Evolutionary conservation across 129 eudicot species (phyloP), one percentile per base, ranked within the genome.

Genomic region (Sambucus nigra): DNA sequence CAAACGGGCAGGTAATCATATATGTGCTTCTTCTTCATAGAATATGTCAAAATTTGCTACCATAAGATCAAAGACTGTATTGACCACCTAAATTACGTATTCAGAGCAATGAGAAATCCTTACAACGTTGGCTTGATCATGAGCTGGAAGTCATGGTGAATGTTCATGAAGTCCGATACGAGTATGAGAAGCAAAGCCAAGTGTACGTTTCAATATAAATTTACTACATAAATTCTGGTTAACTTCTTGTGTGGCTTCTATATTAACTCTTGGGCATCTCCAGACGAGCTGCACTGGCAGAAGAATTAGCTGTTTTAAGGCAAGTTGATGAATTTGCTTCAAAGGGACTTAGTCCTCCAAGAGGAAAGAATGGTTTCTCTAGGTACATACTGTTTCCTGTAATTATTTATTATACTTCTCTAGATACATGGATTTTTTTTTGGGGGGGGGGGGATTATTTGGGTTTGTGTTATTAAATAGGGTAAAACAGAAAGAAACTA

Each of bases 81-180:
- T 61, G 56, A 74, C 42, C 38, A 9, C 9, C 27, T 22, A 50
- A 21, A 7, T 55, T 60, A n/a, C 65, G 16, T 32, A 14, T 67
- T 40, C 79, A 86, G 99, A 78, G 51, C 74, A 92, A 92, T 35
- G 99, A 92, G 66, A 92, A 92, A 65, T 72, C 96, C 27, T 78
- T 86, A 80, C 99, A 79, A 44, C 96, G 96, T 13, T 92, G 99
- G 99, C 82, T 92, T 59, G 96, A 92, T 70, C 96, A 92, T 67
- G 99, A 92, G 82, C 71, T 92, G 46, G 96, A 92, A 75, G 99
- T 92, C 59, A 80, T 83, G 94, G 99, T 92, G 69, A 86, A 92
- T 12, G 79, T 92, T 71, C 99, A 92, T 71, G 99, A 92, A 80
- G 99, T 92, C 54, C 91, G 96, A 51, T 72, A 73, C 26, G 99